Percentiles rank a stretch among this genome's conserved stretches.
These are phyloP conservation scores for Davidsoniella eucalypti DNA, from an alignment of 2,329 filamentous ascomycete species.

Conservation along the genomic window DNA sequence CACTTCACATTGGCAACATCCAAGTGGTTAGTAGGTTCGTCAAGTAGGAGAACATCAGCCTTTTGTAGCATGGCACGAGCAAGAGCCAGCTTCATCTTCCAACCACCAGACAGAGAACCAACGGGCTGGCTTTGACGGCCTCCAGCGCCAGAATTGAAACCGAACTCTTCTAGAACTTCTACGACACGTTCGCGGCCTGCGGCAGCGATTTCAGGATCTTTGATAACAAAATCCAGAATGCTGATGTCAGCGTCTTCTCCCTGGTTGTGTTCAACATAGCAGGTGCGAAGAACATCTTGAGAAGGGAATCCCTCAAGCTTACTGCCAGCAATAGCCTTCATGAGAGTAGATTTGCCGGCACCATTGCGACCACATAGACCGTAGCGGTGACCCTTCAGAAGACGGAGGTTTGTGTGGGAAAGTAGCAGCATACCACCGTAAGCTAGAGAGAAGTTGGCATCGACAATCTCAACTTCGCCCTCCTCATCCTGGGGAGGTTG, in stretches of 20 bases:
- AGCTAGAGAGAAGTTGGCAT: slow-evolving; percentile 90
- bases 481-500: slow-evolving; percentile 75
- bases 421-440: slow-evolving; percentile 96
- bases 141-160: slow-evolving; percentile 78
- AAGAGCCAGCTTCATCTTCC: slow-evolving; percentile 99
- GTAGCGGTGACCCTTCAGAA: slow-evolving; percentile 93
- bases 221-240: slow-evolving; percentile 82
- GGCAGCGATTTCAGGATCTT: slow-evolving; percentile 70
- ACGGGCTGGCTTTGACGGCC: slow-evolving; percentile 81
- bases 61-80: slow-evolving; percentile 92
- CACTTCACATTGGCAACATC: slow-evolving; percentile 93
- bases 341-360: slow-evolving; percentile 96
- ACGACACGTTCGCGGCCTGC: slow-evolving; percentile 70
- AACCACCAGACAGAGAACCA: slow-evolving; percentile 88
- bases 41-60: slow-evolving; percentile 88
- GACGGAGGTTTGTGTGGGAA: slow-evolving; percentile 84
- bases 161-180: slow-evolving; percentile 73
- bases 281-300: slow-evolving; percentile 82
- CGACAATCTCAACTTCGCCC: slow-evolving; percentile 90
- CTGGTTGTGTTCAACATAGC: slow-evolving; percentile 98
- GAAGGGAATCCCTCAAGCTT: slow-evolving; percentile 95
- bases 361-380: slow-evolving; percentile 94
- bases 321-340: slow-evolving; percentile 88
- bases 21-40: slow-evolving; percentile 98
- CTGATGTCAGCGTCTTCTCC: slow-evolving; percentile 93